phyloP scores from a whole-genome alignment of 2,329 filamentous ascomycete species.

The Metarhizium robertsii region DNA sequence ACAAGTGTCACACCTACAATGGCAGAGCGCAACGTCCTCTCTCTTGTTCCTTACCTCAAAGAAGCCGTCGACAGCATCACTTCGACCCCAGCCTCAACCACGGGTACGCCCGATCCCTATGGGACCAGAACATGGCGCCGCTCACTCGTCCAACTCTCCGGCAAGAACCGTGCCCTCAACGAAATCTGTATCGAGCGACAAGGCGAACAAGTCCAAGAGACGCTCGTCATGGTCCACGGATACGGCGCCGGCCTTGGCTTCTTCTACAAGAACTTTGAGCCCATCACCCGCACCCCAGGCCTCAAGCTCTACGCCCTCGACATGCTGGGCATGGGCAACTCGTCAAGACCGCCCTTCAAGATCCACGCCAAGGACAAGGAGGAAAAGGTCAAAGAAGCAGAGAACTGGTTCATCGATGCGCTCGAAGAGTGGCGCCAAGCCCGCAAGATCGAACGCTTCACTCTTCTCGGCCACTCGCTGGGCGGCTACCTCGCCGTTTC shows the following conservation, averaged over 20 bases:
- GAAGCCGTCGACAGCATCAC: slow-evolving; percentile 61
- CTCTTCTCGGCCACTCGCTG: slow-evolving; percentile 83
- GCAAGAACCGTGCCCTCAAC: slow-evolving; percentile 80
- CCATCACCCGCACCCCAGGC: slow-evolving; percentile 64
- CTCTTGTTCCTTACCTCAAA: slow-evolving; percentile 74
- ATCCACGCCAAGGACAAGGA: slow-evolving; percentile 74
- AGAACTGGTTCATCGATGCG: slow-evolving; percentile 92
- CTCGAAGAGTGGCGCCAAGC: slow-evolving; percentile 91
- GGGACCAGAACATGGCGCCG: slow-evolving; percentile 82
- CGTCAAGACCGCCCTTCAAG: slow-evolving; percentile 71
- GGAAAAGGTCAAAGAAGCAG: slow-evolving; percentile 77
- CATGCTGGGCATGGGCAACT: slow-evolving; percentile 90
- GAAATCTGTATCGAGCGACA: slow-evolving; percentile 85
- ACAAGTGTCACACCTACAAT: slow-evolving; percentile 68
- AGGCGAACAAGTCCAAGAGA: slow-evolving; percentile 71
- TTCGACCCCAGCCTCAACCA: slow-evolving; percentile 23
- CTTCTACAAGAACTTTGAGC: slow-evolving; percentile 97
- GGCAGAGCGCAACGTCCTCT: slow-evolving; percentile 83
- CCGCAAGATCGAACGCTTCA: slow-evolving; percentile 86
- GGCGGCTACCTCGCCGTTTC: slow-evolving; percentile 93
- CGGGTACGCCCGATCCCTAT: slow-evolving; percentile 60
- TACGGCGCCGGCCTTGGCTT: slow-evolving; percentile 95
- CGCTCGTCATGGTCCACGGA: slow-evolving; percentile 90
- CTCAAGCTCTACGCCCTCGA: slow-evolving; percentile 94
- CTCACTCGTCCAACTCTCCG: slow-evolving; percentile 72